phyloP scores from a whole-genome alignment of 306 rosid genomes.

The Corylus avellana region DNA sequence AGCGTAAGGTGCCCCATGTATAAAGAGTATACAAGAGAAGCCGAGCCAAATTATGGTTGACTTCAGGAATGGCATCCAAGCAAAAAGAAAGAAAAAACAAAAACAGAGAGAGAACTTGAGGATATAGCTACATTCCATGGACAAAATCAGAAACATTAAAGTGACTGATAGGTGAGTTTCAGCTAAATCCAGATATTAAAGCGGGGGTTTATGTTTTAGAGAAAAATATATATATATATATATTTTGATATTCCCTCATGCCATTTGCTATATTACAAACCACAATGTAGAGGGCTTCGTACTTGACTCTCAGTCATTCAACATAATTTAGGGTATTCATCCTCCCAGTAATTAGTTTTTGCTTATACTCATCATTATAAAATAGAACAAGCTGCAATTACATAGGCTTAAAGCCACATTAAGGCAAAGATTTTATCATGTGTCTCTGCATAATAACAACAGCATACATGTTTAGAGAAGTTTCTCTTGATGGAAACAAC shows the following conservation, averaged over 20 bases:
- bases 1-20: too few relatives aligned
- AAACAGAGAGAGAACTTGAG: neutral
- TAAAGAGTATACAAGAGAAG: too few relatives aligned
- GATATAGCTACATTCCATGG: neutral
- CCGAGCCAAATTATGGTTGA: too few relatives aligned
- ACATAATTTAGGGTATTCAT: neutral
- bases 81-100: too few relatives aligned
- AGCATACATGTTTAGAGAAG: neutral
- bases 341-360: neutral
- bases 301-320: neutral
- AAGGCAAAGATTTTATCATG: neutral
- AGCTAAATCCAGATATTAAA: neutral
- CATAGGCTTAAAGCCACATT: slow-evolving; percentile 2
- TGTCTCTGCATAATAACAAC: neutral
- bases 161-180: too few relatives aligned
- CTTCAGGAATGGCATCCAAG: too few relatives aligned
- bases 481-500: neutral
- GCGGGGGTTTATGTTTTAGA: neutral
- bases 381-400: neutral
- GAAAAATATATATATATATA: neutral
- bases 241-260: neutral
- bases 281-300: neutral
- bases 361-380: neutral
- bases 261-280: neutral
- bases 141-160: neutral